Base-by-base conservation (phyloP, 306 rosid genomes). In the Amphicarpaea edgeworthii region DNA sequence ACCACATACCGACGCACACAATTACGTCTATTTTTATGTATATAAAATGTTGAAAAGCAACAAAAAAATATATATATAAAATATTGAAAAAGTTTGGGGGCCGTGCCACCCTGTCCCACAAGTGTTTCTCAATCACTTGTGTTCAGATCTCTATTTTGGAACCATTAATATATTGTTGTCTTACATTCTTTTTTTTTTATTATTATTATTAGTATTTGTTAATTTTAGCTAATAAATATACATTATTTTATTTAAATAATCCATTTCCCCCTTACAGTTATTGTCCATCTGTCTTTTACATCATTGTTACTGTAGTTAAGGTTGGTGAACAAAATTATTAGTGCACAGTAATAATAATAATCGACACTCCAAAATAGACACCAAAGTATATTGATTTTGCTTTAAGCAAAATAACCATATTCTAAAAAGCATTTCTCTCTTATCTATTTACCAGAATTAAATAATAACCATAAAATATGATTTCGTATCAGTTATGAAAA, bases 271-370 rank as follows among this genome's bases (percentile, higher is more conserved):
- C 37, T 19, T 12, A 3, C 3, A 20, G 15, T 50, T 38, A 43
- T 42, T 30, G n/a, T 12, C 40, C 7, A 57, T 57, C 34, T 28
- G 68, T 64, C 47, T 34, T 62, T 61, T 53, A 30, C 62, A 66
- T 32, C 70, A 28, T 55, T 73, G 49, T 20, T 42, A 80, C 15
- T 46, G 59, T 74, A 23, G 32, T 37, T 32, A 58, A 74, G 76
- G 65, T 74, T 73, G 83, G 83, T 65, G 62, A 79, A 64, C 68
- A 76, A 73, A 72, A 71, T 71, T 72, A 66, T 77, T 32, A 37
- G 38, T 17, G 34, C 30, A 69, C 14, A 70, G 62, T 53, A 30
- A 73, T 45, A 30, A 73, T 45, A 40, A 59, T 42, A 72, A n/a
- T n/a, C n/a, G 38, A 70, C 23, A 34, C 23, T n/a, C n/a, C n/a